Conservation (phyloP, 2,329 filamentous ascomycete species). For the Hypoxylon sp. region DNA sequence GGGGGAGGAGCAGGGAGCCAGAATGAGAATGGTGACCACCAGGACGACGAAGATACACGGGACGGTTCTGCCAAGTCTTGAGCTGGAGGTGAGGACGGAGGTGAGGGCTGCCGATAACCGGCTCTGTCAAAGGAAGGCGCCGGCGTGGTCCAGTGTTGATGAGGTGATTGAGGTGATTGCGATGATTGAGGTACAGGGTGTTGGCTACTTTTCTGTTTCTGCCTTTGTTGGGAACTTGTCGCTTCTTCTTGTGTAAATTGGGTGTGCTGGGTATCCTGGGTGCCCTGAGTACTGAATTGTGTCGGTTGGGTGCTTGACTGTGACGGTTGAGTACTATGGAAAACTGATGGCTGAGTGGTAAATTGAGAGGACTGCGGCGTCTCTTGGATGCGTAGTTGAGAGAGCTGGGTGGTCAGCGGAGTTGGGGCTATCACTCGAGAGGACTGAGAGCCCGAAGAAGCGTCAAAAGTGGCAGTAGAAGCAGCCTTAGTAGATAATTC, state of each 20-base stretch:
- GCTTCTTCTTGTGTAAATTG: slow-evolving; percentile 31
- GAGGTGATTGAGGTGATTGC: slow-evolving; percentile 5
- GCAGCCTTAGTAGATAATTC: slow-evolving; percentile 24
- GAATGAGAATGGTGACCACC: slow-evolving; percentile 4
- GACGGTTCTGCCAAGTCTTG: neutral
- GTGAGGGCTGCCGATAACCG: neutral
- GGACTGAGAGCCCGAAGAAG: slow-evolving; percentile 38
- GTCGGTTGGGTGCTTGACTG: slow-evolving; percentile 28
- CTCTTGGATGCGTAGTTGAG: slow-evolving; percentile 37
- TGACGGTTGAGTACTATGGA: slow-evolving; percentile 16
- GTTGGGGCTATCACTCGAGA: slow-evolving; percentile 37
- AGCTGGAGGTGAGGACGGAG: neutral
- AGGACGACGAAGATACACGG: slow-evolving; percentile 6
- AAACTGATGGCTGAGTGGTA: slow-evolving; percentile 27
- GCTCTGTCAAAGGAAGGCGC: neutral
- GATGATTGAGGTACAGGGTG: neutral
- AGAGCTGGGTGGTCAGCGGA: slow-evolving; percentile 34
- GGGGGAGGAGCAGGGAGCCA: slow-evolving; percentile 12
- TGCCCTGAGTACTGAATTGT: slow-evolving; percentile 22
- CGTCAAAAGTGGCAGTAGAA: slow-evolving; percentile 23
- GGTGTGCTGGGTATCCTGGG: slow-evolving; percentile 22
- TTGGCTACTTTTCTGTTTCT: slow-evolving; percentile 15
- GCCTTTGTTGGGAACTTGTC: slow-evolving; percentile 21
- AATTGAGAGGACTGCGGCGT: slow-evolving; percentile 38
- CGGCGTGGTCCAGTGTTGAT: neutral